Percentiles rank a stretch among this genome's conserved stretches.
Evolutionary conservation across 2,329 filamentous ascomycete species (phyloP).

Genomic region (Hypoxylon sp.): DNA sequence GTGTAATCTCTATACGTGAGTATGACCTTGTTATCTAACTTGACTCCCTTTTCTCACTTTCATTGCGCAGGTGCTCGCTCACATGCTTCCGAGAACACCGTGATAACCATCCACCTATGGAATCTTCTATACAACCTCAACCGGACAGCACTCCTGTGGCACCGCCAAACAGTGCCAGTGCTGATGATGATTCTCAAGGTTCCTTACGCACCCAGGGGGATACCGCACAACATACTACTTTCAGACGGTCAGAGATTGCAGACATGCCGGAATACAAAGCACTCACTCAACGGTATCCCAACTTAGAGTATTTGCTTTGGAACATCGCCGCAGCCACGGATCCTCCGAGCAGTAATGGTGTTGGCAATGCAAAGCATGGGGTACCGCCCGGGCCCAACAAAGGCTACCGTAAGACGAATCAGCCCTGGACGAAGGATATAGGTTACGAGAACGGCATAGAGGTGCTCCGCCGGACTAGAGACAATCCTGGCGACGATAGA

Average conservation of each 20-base stretch:
- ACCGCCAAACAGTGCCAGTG: background rate
- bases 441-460: conserved; percentile 71
- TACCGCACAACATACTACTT: conserved; percentile 5
- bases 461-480: conserved; percentile 66
- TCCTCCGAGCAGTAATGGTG: conserved; percentile 43
- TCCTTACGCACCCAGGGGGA: background rate
- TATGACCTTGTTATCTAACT: conserved; percentile 4
- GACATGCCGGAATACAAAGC: conserved; percentile 52
- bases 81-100: conserved; percentile 69
- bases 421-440: conserved; percentile 70
- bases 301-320: conserved; percentile 49
- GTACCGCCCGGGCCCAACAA: conserved; percentile 30
- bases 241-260: conserved; percentile 45
- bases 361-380: conserved; percentile 25
- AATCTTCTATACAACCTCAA: conserved; percentile 5
- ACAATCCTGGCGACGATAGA: conserved; percentile 67
- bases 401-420: conserved; percentile 57
- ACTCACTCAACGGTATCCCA: conserved; percentile 52
- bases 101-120: conserved; percentile 63
- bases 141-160: background rate
- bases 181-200: conserved; percentile 6
- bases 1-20: conserved; percentile 72
- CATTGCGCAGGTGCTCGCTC: conserved; percentile 68
- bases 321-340: conserved; percentile 54
- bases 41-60: conserved; percentile 15